Conservation (phyloP, 169 alveolate species). For the Plasmodium cynomolgi region DNA sequence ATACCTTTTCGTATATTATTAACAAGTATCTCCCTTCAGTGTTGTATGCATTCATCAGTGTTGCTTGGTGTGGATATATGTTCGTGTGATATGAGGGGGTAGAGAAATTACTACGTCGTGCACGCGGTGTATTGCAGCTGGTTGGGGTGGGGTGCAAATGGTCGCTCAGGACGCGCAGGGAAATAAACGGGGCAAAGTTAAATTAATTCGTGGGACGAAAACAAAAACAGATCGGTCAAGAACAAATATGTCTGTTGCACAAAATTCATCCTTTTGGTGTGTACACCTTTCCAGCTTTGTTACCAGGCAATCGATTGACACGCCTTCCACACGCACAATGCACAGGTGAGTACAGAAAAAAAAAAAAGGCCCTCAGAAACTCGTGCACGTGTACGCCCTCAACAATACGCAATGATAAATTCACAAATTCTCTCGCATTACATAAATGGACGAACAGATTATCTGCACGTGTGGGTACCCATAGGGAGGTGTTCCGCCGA, state of each 20-base stretch:
- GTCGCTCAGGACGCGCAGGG: neutral
- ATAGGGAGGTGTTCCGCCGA: neutral
- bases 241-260: neutral
- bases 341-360: neutral
- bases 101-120: neutral
- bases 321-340: neutral
- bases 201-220: neutral
- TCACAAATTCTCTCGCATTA: neutral
- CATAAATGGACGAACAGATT: neutral
- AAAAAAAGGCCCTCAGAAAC: neutral
- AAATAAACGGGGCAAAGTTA: neutral
- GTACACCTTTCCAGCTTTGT: neutral
- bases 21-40: constrained; percentile 72
- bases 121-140: neutral
- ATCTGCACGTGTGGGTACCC: neutral
- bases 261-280: neutral
- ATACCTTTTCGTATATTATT: constrained; percentile 72
- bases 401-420: neutral
- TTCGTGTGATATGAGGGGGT: neutral
- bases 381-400: neutral
- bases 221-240: neutral
- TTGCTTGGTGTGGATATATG: neutral
- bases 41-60: constrained; percentile 66
- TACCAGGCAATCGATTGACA: neutral
- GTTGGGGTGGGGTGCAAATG: neutral